Base-by-base conservation (phyloP, 1,284 basidiomycete species). In the Leccinum pseudoinsigne region DNA sequence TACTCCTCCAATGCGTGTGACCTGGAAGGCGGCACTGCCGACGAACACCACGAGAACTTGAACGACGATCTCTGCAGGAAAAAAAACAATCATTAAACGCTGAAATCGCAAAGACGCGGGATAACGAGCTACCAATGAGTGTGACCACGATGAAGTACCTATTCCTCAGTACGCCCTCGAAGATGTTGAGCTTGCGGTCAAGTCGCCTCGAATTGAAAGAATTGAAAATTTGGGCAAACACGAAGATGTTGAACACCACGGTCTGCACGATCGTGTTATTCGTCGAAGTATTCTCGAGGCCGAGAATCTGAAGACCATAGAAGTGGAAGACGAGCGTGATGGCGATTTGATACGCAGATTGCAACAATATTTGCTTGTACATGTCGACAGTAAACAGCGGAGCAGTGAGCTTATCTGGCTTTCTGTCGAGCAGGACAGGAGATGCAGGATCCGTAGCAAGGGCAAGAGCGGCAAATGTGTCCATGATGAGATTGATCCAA, bases 171-270 rank as follows among this genome's bases (percentile, higher is more conserved):
- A 98, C 84, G 59, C 93, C 94, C 69, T 92, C 87, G 71, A 98
- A 94, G 64, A 98, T 86, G 77, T 99, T 99, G 68, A 95, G 82
- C 63, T 87, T 86, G 64, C 86, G 86, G 86, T 97, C 95, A 59
- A 99, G 84, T 62, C 97, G 84, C 62, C 97, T 84, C 68, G 90
- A 94, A 74, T 98, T 98, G 77, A 98, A 78, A 66, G 94, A 95
- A 81, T 98, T 98, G 80, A 88, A 94, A 69, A 98, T 94, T 76
- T 97, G 95, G 58, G 93, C 94, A 77, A 98, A 98, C 55, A 99
- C 97, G 72, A 98, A 99, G 16, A 89, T 84, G 74, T 98, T 99
- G 87, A 99, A 99, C 50, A 98, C 92, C 12, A 98, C 81, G 0
- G 96, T 95, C 70, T 89, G 87, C 11, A 97, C 82, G 61, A 90